Percentiles rank a stretch among this genome's conserved stretches.
Conservation (phyloP, 129 eudicot species). For the Escallonia herrerae region DNA sequence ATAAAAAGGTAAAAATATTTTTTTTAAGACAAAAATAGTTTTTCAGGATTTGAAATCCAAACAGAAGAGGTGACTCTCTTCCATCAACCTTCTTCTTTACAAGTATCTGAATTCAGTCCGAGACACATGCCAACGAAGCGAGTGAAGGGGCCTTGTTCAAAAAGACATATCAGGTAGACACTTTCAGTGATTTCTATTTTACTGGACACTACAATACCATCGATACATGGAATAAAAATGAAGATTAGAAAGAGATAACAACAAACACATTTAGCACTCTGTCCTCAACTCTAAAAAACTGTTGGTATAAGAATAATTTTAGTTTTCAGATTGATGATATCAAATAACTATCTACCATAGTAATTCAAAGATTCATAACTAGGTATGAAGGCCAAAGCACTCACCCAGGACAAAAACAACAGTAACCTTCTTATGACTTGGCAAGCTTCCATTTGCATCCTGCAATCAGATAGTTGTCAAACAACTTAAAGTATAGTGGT, state of each 20-base stretch:
- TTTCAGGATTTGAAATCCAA: too few species aligned
- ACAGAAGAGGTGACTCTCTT: too few species aligned
- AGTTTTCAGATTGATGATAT: too few species aligned
- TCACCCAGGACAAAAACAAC: constrained; percentile 71
- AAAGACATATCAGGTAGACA: neutral
- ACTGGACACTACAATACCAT: too few species aligned
- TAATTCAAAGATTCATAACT: neutral
- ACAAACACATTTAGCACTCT: neutral
- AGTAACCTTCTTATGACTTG: constrained; percentile 41
- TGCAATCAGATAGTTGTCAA: constrained; percentile 29
- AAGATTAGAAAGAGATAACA: neutral
- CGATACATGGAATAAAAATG: too few species aligned
- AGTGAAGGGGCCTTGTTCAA: too few species aligned
- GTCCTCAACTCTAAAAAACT: too few species aligned
- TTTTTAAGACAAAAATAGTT: neutral
- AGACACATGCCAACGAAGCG: too few species aligned
- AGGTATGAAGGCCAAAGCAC: constrained; percentile 1
- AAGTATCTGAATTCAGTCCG: too few species aligned
- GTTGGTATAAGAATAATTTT: too few species aligned
- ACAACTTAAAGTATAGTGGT: neutral
- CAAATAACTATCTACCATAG: neutral
- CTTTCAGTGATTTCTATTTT: neutral
- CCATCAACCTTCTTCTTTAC: too few species aligned
- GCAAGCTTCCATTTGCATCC: constrained; percentile 47
- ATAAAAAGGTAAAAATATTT: neutral